Percentiles rank a stretch among this genome's conserved stretches.
Conservation (phyloP, 2,329 filamentous ascomycete genomes). For the Cladosporium colombiae region DNA sequence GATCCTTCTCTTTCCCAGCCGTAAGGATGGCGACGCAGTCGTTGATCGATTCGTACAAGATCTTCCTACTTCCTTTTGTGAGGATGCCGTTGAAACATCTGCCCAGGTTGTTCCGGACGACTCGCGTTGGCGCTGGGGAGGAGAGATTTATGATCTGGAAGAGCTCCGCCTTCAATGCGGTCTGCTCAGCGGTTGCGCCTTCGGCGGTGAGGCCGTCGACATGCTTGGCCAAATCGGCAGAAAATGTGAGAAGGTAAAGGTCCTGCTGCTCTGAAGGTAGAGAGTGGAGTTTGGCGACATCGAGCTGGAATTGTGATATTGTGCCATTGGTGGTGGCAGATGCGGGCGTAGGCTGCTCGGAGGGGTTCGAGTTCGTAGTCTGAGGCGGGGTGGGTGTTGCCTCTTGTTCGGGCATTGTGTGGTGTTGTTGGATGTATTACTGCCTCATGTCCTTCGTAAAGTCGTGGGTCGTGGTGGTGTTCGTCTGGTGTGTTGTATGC, state of each 20-base stretch:
- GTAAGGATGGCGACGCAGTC: conserved; percentile 75
- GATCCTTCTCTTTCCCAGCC: conserved; percentile 77
- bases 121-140: conserved; percentile 78
- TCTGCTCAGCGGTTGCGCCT: conserved; percentile 83
- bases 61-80: conserved; percentile 80
- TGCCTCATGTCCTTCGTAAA: conserved; percentile 10
- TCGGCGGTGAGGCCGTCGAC: conserved; percentile 73
- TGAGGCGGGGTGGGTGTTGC: conserved; percentile 1
- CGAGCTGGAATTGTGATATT: conserved; percentile 59
- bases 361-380: neutral
- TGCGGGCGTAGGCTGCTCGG: neutral
- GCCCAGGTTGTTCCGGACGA: conserved; percentile 86
- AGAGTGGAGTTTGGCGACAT: conserved; percentile 83
- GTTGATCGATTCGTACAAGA: conserved; percentile 92
- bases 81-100: conserved; percentile 82
- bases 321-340: neutral
- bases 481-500: neutral
- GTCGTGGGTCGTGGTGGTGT: neutral
- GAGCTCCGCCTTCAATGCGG: conserved; percentile 89
- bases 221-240: conserved; percentile 78
- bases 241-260: conserved; percentile 86
- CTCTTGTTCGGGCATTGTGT: conserved; percentile 16
- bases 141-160: conserved; percentile 86
- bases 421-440: neutral
- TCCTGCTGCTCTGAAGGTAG: conserved; percentile 94